Evolutionary conservation across 768 basidiomycete species (phyloP).

Genomic region (Mrakia frigida): DNA sequence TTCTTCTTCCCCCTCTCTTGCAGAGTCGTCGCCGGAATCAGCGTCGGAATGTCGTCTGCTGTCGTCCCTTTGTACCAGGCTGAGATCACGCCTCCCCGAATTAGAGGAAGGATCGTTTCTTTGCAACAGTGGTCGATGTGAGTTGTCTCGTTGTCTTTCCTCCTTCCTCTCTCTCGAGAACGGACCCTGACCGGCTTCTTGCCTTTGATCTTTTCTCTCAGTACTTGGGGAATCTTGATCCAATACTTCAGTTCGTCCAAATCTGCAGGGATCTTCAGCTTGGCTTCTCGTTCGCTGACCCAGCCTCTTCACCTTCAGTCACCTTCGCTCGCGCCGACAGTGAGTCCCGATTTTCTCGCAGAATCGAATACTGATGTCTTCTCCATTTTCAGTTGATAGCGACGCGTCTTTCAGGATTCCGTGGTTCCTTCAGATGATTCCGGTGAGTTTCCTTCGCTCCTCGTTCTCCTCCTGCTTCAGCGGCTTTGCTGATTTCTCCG

Average conservation of each 20-base stretch:
- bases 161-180: background rate
- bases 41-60: conserved; percentile 46
- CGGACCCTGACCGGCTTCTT: conserved; percentile 57
- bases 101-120: conserved; percentile 37
- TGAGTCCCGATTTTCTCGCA: too few relatives aligned
- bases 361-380: too few relatives aligned
- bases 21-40: conserved; percentile 60
- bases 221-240: conserved; percentile 49
- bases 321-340: conserved; percentile 55
- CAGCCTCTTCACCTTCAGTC: background rate
- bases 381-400: conserved; percentile 53
- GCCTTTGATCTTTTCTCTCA: conserved; percentile 69
- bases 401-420: conserved; percentile 59
- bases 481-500: background rate
- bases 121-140: background rate
- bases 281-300: background rate
- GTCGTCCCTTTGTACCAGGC: conserved; percentile 34
- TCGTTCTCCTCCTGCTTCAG: conserved; percentile 37
- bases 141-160: background rate
- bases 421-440: conserved; percentile 66
- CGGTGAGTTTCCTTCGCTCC: conserved; percentile 55
- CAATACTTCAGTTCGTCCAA: conserved; percentile 26
- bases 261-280: background rate
- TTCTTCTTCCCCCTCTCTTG: too few relatives aligned
- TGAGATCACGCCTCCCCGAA: conserved; percentile 51